Conservation (phyloP, 2,329 filamentous ascomycete genomes). For the Hypomyces rosellus region DNA sequence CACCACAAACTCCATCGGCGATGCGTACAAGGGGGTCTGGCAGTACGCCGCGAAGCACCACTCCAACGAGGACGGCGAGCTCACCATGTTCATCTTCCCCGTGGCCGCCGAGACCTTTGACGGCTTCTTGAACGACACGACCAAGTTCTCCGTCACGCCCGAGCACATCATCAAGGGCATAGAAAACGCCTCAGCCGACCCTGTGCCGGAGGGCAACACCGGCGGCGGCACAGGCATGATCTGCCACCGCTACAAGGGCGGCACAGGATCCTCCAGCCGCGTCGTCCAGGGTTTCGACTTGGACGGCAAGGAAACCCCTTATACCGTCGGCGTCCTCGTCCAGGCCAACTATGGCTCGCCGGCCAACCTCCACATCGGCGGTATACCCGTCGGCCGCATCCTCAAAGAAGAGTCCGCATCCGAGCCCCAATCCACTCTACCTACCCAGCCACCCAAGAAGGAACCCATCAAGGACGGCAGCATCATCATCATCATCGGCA, state of each 20-base stretch:
- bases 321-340: slow-evolving; percentile 55
- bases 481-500: slow-evolving; percentile 29
- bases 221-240: slow-evolving; percentile 65
- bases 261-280: slow-evolving; percentile 57
- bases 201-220: slow-evolving; percentile 54
- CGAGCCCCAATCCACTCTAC: slow-evolving; percentile 7
- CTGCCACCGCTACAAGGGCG: slow-evolving; percentile 60
- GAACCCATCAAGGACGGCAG: slow-evolving; percentile 30
- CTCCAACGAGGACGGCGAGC: slow-evolving; percentile 33
- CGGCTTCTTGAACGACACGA: slow-evolving; percentile 53
- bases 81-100: slow-evolving; percentile 50
- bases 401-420: slow-evolving; percentile 33
- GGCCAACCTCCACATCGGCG: slow-evolving; percentile 50
- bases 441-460: neutral
- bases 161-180: slow-evolving; percentile 50
- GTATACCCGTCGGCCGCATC: slow-evolving; percentile 55
- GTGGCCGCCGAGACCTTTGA: slow-evolving; percentile 60
- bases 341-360: slow-evolving; percentile 60
- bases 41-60: slow-evolving; percentile 47
- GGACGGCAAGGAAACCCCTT: slow-evolving; percentile 32
- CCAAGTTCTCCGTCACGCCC: slow-evolving; percentile 47
- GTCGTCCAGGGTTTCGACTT: slow-evolving; percentile 41
- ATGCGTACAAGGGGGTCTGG: slow-evolving; percentile 52
- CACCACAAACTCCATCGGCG: slow-evolving; percentile 51
- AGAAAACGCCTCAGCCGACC: slow-evolving; percentile 39